Conservation (phyloP, 768 basidiomycete genomes). For the Amanita thiersii region DNA sequence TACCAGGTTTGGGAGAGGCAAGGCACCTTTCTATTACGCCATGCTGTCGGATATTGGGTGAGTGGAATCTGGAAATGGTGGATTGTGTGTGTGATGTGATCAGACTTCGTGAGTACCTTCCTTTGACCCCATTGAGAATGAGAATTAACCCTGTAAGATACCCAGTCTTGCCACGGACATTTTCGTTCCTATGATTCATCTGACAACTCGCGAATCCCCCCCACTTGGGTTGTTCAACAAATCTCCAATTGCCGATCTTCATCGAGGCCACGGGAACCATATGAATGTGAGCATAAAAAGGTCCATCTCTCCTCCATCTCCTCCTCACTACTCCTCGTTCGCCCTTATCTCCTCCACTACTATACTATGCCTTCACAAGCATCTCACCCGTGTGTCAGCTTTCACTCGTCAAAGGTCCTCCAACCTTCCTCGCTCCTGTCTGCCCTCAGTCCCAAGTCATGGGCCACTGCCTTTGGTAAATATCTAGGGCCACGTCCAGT, state of each 20-base stretch:
- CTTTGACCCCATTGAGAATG: slow-evolving; percentile 16
- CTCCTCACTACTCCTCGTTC: slow-evolving; percentile 20
- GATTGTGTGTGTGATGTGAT: slow-evolving; percentile 18
- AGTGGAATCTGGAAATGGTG: slow-evolving; percentile 24
- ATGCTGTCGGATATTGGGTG: slow-evolving; percentile 15
- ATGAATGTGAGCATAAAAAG: slow-evolving; percentile 25
- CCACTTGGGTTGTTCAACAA: slow-evolving; percentile 12
- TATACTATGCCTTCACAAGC: slow-evolving; percentile 28
- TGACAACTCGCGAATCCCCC: slow-evolving; percentile 27
- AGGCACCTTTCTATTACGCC: slow-evolving; percentile 19
- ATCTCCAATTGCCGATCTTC: slow-evolving; percentile 33
- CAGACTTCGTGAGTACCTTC: slow-evolving; percentile 18
- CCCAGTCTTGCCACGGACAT: slow-evolving; percentile 16
- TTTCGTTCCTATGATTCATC: slow-evolving; percentile 23
- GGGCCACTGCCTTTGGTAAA: slow-evolving; percentile 43
- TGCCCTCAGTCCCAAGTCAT: slow-evolving; percentile 37
- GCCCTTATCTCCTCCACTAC: slow-evolving; percentile 10
- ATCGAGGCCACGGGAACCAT: slow-evolving; percentile 27
- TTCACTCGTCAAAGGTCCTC: slow-evolving; percentile 34
- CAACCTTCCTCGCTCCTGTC: slow-evolving; percentile 34
- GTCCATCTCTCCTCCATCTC: slow-evolving; percentile 17
- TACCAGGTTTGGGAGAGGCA: background rate
- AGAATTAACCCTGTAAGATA: slow-evolving; percentile 19
- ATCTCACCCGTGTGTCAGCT: slow-evolving; percentile 31
- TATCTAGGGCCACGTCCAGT: slow-evolving; percentile 6